Base-by-base conservation (phyloP, 176 grass and related monocot genomes). In the Cenchrus purpureus region DNA sequence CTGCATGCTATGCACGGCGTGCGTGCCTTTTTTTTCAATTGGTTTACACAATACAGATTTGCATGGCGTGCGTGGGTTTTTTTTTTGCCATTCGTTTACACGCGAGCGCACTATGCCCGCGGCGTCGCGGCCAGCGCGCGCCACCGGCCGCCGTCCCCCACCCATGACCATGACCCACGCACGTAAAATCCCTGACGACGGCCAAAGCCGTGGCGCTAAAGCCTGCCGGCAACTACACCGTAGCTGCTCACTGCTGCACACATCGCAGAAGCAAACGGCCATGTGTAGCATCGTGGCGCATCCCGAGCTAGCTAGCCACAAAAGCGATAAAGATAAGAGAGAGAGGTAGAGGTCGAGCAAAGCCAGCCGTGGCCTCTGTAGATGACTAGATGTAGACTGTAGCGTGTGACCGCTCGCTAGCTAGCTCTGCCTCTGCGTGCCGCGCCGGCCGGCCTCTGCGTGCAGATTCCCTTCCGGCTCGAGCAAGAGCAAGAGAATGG, bases 401-500 rank as follows among this genome's bases (percentile, higher is more conserved):
- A 73, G 71, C 10, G n/a, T 28, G 58, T 60, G 8, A 3, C 57
- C 8, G 19, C 53, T 40, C 3, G 37, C 37, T 52, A 55, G 8
- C 6, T 48, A 60, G 78, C 37, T 8, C 51, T 62, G 17, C 6
- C 25, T 25, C 25, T 25, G 55, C 54, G 55, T 14, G 65, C 60
- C 59, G n/a, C 45, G 32, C 40, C 19, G 10, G 37, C 13, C 37
- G 10, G 37, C 13, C 37, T 31, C 74, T 50, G 66, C 44, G 43
- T 4, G 44, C 65, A 73, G 80, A 89, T 74, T 78, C 79, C 48
- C 49, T 48, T 46, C 80, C 12, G 43, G 69, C 56, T 61, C 64
- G 45, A 46, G 45, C 45, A 46, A 46, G 45, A 1, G 45, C 5
- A 8, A 46, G 25, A 81, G 4, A 34, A 40, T 40, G 63, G 82